Conservation (phyloP, 805 yeast genomes). For the Ascoidea asiatica region DNA sequence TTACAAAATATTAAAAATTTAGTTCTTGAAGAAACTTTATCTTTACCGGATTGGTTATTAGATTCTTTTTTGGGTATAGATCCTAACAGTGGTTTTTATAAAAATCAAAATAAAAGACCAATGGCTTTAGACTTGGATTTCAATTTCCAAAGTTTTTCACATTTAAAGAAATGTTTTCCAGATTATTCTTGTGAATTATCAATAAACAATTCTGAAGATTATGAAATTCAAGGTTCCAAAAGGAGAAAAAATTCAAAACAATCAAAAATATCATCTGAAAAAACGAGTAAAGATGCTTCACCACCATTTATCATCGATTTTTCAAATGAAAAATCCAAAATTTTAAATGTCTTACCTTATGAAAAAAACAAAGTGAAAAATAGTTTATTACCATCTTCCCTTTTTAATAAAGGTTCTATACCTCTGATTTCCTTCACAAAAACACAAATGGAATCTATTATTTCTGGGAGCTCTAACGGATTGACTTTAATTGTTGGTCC, state of each 20-base stretch:
- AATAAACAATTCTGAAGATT: slow-evolving; percentile 3
- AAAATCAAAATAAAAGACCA: slow-evolving; percentile 6
- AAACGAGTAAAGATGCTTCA: not conserved
- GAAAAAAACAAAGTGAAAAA: slow-evolving; percentile 3
- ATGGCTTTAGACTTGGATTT: slow-evolving; percentile 12
- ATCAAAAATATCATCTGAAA: slow-evolving; percentile 1
- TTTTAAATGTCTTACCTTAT: not conserved
- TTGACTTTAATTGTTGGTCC: slow-evolving; percentile 12
- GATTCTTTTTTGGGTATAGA: slow-evolving; percentile 22
- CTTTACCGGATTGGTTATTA: slow-evolving; percentile 20
- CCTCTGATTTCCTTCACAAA: slow-evolving; percentile 8
- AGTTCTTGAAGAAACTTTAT: slow-evolving; percentile 1
- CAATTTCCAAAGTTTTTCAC: slow-evolving; percentile 14
- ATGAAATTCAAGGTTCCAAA: not conserved
- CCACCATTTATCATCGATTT: not conserved
- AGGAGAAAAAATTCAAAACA: slow-evolving; percentile 1
- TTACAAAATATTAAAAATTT: slow-evolving; percentile 10
- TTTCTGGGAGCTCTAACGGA: slow-evolving; percentile 13
- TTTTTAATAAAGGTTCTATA: slow-evolving; percentile 10
- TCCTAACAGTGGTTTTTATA: slow-evolving; percentile 10
- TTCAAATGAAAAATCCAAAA: slow-evolving; percentile 1
- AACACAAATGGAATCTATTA: slow-evolving; percentile 16
- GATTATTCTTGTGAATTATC: slow-evolving; percentile 8
- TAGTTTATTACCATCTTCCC: too few relatives aligned
- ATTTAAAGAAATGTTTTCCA: slow-evolving; percentile 12